Percentiles rank a stretch among this genome's conserved stretches.
Evolutionary conservation across 2,329 filamentous ascomycete species (phyloP).

Genomic region (Catunica adiposa): DNA sequence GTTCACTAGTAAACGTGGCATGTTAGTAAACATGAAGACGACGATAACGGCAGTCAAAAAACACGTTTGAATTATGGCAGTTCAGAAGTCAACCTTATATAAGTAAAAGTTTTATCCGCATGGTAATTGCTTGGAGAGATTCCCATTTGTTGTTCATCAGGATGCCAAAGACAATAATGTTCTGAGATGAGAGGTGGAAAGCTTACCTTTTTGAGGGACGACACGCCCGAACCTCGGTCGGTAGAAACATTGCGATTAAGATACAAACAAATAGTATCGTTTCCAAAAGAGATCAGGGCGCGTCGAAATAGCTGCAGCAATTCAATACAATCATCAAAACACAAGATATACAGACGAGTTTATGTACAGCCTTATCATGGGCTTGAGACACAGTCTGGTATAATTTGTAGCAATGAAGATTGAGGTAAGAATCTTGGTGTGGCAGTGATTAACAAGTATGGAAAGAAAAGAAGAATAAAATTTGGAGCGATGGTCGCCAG

Average conservation of each 20-base stretch:
- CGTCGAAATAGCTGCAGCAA: neutral
- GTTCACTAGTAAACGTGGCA: slow-evolving; percentile 46
- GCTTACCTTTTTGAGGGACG: slow-evolving; percentile 80
- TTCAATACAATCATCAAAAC: neutral
- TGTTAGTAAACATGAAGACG: neutral
- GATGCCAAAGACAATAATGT: slow-evolving; percentile 10
- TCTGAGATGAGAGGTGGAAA: slow-evolving; percentile 17
- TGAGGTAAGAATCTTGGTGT: neutral
- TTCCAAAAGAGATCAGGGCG: neutral
- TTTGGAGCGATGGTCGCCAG: neutral
- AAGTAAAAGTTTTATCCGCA: slow-evolving; percentile 60
- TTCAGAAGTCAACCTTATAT: slow-evolving; percentile 52
- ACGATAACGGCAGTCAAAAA: neutral
- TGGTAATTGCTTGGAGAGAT: slow-evolving; percentile 91
- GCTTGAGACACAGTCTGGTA: too few relatives aligned
- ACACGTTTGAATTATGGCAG: slow-evolving; percentile 7
- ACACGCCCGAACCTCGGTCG: slow-evolving; percentile 33
- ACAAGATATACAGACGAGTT: neutral
- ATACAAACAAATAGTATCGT: neutral
- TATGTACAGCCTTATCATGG: too few relatives aligned
- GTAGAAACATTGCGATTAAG: neutral
- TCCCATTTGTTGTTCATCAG: slow-evolving; percentile 94
- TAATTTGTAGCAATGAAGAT: too few relatives aligned
- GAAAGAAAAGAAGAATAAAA: neutral
- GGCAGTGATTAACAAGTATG: too few relatives aligned